Conservation (phyloP, 352 stramenopile species). For the Pythium diclinum region DNA sequence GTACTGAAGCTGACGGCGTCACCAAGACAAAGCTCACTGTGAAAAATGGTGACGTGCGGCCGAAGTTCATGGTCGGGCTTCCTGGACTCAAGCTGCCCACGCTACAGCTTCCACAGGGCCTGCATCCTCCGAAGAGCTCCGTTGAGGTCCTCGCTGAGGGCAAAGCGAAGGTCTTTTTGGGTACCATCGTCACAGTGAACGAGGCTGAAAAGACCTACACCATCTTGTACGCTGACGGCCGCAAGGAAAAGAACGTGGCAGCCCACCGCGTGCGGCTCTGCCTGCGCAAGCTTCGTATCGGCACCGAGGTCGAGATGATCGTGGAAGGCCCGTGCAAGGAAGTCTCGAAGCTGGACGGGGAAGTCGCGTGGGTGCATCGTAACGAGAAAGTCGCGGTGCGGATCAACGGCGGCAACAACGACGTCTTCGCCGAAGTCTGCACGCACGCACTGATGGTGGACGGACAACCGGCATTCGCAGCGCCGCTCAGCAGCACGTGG, state of each 20-base stretch:
- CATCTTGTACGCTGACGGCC: slow-evolving; percentile 52
- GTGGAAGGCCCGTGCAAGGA: slow-evolving; percentile 71
- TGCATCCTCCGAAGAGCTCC: slow-evolving; percentile 37
- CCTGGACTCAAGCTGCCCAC: slow-evolving; percentile 30
- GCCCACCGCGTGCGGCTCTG: slow-evolving; percentile 54
- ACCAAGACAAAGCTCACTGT: slow-evolving; percentile 40
- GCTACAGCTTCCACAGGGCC: slow-evolving; percentile 27
- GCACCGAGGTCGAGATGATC: slow-evolving; percentile 72
- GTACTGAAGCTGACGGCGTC: slow-evolving; percentile 26
- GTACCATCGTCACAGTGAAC: slow-evolving; percentile 38
- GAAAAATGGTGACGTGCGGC: slow-evolving; percentile 48
- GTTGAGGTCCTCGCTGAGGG: slow-evolving; percentile 44
- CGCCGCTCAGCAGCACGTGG: slow-evolving; percentile 64
- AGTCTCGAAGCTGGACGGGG: slow-evolving; percentile 62
- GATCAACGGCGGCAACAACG: slow-evolving; percentile 60
- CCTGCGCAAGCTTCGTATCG: slow-evolving; percentile 49
- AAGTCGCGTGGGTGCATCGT: slow-evolving; percentile 71
- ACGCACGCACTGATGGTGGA: slow-evolving; percentile 62
- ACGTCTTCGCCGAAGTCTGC: slow-evolving; percentile 66
- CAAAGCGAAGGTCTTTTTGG: slow-evolving; percentile 46
- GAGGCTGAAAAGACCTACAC: slow-evolving; percentile 51
- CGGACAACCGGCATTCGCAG: slow-evolving; percentile 56
- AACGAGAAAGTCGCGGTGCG: slow-evolving; percentile 64
- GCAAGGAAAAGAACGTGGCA: slow-evolving; percentile 54
- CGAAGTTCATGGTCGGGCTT: slow-evolving; percentile 33